Base-by-base conservation (phyloP, 345 rosid species). In the Aegle marmelos region DNA sequence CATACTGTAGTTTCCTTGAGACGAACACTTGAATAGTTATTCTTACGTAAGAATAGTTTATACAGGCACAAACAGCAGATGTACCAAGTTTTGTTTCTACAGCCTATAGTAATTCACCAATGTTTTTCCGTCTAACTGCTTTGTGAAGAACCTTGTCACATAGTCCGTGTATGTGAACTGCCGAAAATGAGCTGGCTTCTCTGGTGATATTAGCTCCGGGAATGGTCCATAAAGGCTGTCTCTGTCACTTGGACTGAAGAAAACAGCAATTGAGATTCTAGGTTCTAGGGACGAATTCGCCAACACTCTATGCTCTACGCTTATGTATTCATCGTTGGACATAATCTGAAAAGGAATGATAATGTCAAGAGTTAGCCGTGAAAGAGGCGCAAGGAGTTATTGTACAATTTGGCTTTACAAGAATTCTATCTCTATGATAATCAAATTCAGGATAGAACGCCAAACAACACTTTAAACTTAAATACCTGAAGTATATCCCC, bases 401-500 rank as follows among this genome's bases (percentile, higher is more conserved):
- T 17, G 22, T 53, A 53, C 22, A 16, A 53, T 53, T 53, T 53
- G 57, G 17, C 57, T 4, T 16, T 53, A 53, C 17, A 2, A 53
- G 57, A 53, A 17, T 53, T 22, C 57, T 19, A 17, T 17, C 17
- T 17, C 57, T 53, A 17, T 53, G 22, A 53, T 53, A 53, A 53
- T 53, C 57, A 53, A 53, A 53, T 53, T 53, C 57, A 53, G 57
- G 22, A 53, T 17, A 53, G 7, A 53, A 16, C 7, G 22, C 7
- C 22, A 53, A 53, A 17, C 57, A 53, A 53, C 57, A 53, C 22
- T 53, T 53, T 1, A 34, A 21, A 33, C 22, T 64, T 64, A 5
- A 21, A 2, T 79, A 90, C 94, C 91, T 82, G 91, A 54, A 90
- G 82, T 4, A 85, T 30, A 78, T 90, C 94, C 2, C 88, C 92